A percentile compares a stretch with the other conserved stretches of the same genome.
These are phyloP conservation scores for Plasmopara muralis DNA, from an alignment of 352 stramenopile genomes.

Conservation along the genomic window DNA sequence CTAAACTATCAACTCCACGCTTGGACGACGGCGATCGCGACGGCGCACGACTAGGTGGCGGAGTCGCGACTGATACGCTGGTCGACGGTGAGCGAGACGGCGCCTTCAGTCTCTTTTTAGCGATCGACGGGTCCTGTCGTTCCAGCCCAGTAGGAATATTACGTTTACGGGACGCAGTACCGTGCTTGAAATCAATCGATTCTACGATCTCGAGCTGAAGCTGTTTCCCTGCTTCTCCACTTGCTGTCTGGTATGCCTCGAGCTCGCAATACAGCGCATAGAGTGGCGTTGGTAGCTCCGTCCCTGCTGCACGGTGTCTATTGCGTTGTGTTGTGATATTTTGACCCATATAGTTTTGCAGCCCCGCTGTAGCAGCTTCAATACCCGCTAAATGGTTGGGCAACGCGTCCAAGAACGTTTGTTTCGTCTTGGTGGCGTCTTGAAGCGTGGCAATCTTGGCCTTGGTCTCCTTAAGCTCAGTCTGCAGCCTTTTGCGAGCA, in stretches of 20 bases:
- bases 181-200: conserved; percentile 18
- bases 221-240: conserved; percentile 34
- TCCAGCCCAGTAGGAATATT: conserved; percentile 30
- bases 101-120: conserved; percentile 41
- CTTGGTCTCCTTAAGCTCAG: conserved; percentile 54
- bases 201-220: conserved; percentile 51
- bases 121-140: conserved; percentile 9
- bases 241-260: conserved; percentile 57
- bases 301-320: conserved; percentile 36
- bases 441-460: conserved; percentile 54
- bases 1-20: conserved; percentile 10
- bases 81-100: conserved; percentile 28
- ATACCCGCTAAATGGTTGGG: conserved; percentile 44
- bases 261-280: conserved; percentile 72
- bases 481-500: conserved; percentile 51
- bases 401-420: conserved; percentile 48
- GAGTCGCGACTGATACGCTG: conserved; percentile 9
- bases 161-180: conserved; percentile 24
- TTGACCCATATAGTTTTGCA: conserved; percentile 58
- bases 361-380: conserved; percentile 45
- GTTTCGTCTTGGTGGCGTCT: conserved; percentile 46
- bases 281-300: conserved; percentile 43
- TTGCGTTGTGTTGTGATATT: conserved; percentile 35
- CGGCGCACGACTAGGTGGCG: conserved; percentile 20
- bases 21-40: conserved; percentile 50